A percentile compares a stretch with the other conserved stretches of the same genome.
phyloP scores from a whole-genome alignment of 2,329 filamentous ascomycete genomes.

The Ceratocystis alfenasii region DNA sequence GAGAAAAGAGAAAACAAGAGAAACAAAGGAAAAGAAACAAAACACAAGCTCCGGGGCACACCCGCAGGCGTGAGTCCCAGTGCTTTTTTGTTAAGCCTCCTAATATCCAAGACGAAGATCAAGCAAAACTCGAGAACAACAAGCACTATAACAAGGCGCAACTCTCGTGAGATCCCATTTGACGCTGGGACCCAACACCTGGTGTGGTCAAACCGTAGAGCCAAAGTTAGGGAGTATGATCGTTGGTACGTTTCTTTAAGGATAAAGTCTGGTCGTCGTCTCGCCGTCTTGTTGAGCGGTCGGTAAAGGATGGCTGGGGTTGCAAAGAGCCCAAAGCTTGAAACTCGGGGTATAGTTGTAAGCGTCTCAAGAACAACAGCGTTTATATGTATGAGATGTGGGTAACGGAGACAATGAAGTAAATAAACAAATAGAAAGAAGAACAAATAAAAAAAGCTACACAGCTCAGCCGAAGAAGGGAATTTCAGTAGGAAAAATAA shows the following conservation, averaged over 20 bases:
- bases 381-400: not conserved
- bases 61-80: conserved; percentile 3
- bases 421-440: conserved; percentile 4
- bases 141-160: not conserved
- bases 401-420: not conserved
- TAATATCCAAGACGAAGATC: not conserved
- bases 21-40: conserved; percentile 6
- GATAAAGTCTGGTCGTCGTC: not conserved
- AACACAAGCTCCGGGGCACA: conserved; percentile 5
- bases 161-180: conserved; percentile 5
- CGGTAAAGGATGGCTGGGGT: conserved; percentile 1
- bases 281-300: not conserved
- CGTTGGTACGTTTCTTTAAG: not conserved
- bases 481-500: conserved; percentile 1
- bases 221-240: not conserved
- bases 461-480: not conserved
- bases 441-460: not conserved
- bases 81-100: not conserved
- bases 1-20: not conserved
- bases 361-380: not conserved
- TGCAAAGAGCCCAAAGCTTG: not conserved
- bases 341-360: conserved; percentile 9
- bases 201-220: not conserved
- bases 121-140: not conserved
- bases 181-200: not conserved